phyloP scores from a whole-genome alignment of 371 early-diverging fungal genomes.

The Circinella umbellata region DNA sequence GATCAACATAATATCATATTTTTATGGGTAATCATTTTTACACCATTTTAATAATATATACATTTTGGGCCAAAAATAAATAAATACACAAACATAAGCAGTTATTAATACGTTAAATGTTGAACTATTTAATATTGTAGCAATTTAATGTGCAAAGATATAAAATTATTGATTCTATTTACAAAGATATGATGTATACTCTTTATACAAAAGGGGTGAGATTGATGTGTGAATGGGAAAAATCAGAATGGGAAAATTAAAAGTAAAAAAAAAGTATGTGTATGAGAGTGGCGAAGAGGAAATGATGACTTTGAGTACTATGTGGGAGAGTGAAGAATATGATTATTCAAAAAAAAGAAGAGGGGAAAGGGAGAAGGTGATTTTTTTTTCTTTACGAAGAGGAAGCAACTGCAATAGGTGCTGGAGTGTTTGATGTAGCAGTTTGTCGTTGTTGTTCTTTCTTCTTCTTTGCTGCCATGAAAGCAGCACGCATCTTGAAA shows the following conservation, averaged over 20 bases:
- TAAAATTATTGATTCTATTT: not conserved
- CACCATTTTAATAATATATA: too few relatives aligned
- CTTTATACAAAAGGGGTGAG: not conserved
- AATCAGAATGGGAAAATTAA: not conserved
- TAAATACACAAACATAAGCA: too few relatives aligned
- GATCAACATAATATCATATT: too few relatives aligned
- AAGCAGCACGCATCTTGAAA: constrained; percentile 85
- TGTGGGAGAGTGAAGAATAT: not conserved
- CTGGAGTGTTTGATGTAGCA: not conserved
- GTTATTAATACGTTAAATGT: too few relatives aligned
- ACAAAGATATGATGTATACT: constrained; percentile 8
- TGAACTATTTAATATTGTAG: too few relatives aligned
- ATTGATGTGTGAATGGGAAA: not conserved
- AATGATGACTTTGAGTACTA: not conserved
- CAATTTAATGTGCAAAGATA: not conserved
- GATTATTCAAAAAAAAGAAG: not conserved
- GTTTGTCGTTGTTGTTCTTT: constrained; percentile 37
- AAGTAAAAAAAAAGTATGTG: not conserved
- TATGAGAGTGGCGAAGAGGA: not conserved
- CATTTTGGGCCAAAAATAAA: too few relatives aligned
- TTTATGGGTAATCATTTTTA: too few relatives aligned
- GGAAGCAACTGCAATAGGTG: constrained; percentile 14
- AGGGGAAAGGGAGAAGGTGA: not conserved
- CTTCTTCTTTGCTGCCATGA: constrained; percentile 56
- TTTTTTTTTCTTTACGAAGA: not conserved